These are phyloP conservation scores for Heterobasidion irregulare DNA, from an alignment of 1,284 basidiomycete genomes.

Conservation along the genomic window DNA sequence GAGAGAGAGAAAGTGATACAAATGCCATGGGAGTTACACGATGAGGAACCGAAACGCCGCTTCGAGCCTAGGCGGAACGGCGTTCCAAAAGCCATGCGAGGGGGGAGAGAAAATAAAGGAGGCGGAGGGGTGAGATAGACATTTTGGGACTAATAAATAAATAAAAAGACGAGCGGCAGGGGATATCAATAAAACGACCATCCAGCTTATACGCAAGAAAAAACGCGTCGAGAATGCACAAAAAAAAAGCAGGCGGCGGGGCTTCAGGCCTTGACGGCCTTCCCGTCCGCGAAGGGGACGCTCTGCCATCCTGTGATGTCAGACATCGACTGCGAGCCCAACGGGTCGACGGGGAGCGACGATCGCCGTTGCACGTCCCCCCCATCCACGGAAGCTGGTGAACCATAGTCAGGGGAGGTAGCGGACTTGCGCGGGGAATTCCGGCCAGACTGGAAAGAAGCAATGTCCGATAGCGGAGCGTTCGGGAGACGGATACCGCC, in stretches of 20 bases:
- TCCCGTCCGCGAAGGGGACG: conserved; percentile 21
- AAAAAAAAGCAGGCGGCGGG: neutral
- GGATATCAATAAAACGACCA: neutral
- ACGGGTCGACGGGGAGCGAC: conserved; percentile 7
- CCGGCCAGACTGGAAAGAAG: conserved; percentile 28
- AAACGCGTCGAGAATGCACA: neutral
- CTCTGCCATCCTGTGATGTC: conserved; percentile 34
- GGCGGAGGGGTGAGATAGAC: neutral
- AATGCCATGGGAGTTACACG: conserved; percentile 1
- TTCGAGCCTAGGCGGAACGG: neutral
- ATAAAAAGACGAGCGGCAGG: conserved; percentile 1
- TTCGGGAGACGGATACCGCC: conserved; percentile 65
- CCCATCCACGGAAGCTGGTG: conserved; percentile 2
- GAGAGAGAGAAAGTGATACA: neutral
- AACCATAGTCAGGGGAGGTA: conserved; percentile 23
- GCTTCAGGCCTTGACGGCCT: conserved; percentile 14
- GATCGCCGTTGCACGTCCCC: conserved; percentile 8
- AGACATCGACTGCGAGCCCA: conserved; percentile 16
- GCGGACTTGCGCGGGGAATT: conserved; percentile 30
- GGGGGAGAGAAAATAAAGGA: neutral
- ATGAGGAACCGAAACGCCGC: conserved; percentile 1
- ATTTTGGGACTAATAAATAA: conserved; percentile 5
- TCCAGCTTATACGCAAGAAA: neutral
- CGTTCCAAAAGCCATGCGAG: conserved; percentile 1
- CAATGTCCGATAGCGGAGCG: conserved; percentile 57